Percentiles rank a stretch among this genome's conserved stretches.
phyloP scores from a whole-genome alignment of 768 basidiomycete species.

The Podaxis carcinomalis region DNA sequence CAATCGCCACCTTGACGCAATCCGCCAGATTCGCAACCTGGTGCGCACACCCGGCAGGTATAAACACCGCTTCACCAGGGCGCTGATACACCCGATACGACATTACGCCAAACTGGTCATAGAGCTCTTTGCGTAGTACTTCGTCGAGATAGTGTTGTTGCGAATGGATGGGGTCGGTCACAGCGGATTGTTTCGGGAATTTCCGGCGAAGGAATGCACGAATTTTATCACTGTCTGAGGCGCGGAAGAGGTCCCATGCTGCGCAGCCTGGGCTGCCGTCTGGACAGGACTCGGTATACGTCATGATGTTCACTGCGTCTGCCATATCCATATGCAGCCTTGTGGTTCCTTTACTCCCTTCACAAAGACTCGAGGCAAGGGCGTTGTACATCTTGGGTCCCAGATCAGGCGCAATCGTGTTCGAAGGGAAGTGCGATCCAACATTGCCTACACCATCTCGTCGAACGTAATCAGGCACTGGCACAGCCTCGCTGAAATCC shows the following conservation, averaged over 20 bases:
- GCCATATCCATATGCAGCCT: slow-evolving; percentile 94
- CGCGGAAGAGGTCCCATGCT: slow-evolving; percentile 87
- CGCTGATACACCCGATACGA: slow-evolving; percentile 85
- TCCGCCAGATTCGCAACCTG: slow-evolving; percentile 94
- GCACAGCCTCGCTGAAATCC: slow-evolving; percentile 80
- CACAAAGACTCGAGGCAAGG: slow-evolving; percentile 61
- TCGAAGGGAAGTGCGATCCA: slow-evolving; percentile 82
- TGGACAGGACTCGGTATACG: slow-evolving; percentile 53
- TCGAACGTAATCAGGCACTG: slow-evolving; percentile 86
- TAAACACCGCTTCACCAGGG: slow-evolving; percentile 91
- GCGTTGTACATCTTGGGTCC: slow-evolving; percentile 97
- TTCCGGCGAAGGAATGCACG: slow-evolving; percentile 68
- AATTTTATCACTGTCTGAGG: slow-evolving; percentile 76
- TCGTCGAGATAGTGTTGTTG: slow-evolving; percentile 85
- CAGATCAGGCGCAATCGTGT: slow-evolving; percentile 75
- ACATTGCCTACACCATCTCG: slow-evolving; percentile 88
- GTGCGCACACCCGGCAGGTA: slow-evolving; percentile 91
- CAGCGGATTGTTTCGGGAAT: slow-evolving; percentile 11
- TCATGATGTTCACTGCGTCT: slow-evolving; percentile 91
- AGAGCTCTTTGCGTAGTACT: slow-evolving; percentile 61
- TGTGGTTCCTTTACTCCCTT: slow-evolving; percentile 80
- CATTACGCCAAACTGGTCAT: slow-evolving; percentile 61
- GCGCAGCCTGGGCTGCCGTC: slow-evolving; percentile 75
- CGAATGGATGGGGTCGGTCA: slow-evolving; percentile 80
- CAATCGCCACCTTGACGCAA: slow-evolving; percentile 92